Base-by-base conservation (phyloP, 352 stramenopile species). In the Blastocystis sp. region DNA sequence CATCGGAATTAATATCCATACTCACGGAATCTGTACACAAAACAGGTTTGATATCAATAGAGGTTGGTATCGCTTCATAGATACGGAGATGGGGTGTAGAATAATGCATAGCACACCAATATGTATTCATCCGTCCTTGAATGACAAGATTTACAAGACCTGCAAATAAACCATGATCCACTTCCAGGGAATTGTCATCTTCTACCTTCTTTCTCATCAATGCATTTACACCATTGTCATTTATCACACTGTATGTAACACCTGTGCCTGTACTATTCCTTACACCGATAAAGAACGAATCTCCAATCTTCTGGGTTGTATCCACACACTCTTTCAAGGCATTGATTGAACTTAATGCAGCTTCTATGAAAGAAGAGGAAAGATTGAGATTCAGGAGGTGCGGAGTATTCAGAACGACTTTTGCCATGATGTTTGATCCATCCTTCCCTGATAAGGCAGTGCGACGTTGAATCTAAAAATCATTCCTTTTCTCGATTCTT, bases 281-380 rank as follows among this genome's bases (percentile, higher is more conserved):
- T 54, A 84, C 43, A 26, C 73, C 73, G 39, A 84, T 84, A 23
- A 66, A 84, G 73, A 66, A 84, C 37, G 45, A 23, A n/a, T 63
- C 73, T 34, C 73, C 73, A 39, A 84, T 53, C 39, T 69, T 66
- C 73, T 84, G 47, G 6, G 73, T 68, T 0, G 73, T 84, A 0
- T 84, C 73, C 8, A 37, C 34, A 64, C 73, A 84, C 18, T 84
- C 73, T 26, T 45, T 37, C 43, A 84, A 68, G 3, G 73, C 73
- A 18, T 15, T 69, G 3, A 84, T 55, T 4, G 47, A 53, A 26
- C 62, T 50, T 13, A 84, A n/a, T 2, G 53, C 73, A 11, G 55
- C 54, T 8, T 41, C 23, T 9, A 84, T 29, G 34, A 84, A 84
- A 9, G 73, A 23, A n/a, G 53, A 37, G 15, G 73, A 66, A 6